A percentile compares a stretch with the other conserved stretches of the same genome.
phyloP scores from a whole-genome alignment of 1,284 basidiomycete genomes.

The Cerioporus squamosus region DNA sequence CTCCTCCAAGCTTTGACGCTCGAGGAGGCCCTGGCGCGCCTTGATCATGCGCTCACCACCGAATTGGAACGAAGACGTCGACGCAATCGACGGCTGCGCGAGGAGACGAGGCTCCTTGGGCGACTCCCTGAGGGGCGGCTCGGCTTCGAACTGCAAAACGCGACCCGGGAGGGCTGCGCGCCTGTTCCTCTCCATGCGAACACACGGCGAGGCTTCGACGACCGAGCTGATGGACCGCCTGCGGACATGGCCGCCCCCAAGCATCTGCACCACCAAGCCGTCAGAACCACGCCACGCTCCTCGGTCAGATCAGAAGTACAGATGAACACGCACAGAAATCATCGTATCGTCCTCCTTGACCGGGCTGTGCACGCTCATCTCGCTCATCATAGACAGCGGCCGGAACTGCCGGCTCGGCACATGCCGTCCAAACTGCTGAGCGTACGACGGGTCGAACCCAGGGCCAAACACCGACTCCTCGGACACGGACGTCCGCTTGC shows the following conservation, averaged over 20 bases:
- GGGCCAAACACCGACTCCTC: conserved; percentile 70
- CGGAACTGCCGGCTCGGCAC: conserved; percentile 49
- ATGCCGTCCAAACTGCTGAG: conserved; percentile 32
- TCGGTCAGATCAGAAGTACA: too few species aligned
- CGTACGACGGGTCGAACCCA: conserved; percentile 43
- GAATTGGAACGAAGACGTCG: conserved; percentile 62
- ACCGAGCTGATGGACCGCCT: conserved; percentile 66
- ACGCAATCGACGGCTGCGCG: conserved; percentile 65
- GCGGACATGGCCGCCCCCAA: conserved; percentile 74
- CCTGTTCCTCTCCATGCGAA: conserved; percentile 65
- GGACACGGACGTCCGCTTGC: conserved; percentile 50
- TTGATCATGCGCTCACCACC: conserved; percentile 70
- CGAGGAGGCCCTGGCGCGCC: conserved; percentile 61
- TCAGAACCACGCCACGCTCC: too few species aligned
- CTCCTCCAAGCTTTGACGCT: conserved; percentile 71
- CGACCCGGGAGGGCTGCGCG: conserved; percentile 38
- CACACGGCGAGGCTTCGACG: conserved; percentile 74
- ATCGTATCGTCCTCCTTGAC: conserved; percentile 76
- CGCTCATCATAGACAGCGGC: conserved; percentile 67
- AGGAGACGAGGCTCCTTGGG: conserved; percentile 49
- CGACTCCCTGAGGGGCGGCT: conserved; percentile 39
- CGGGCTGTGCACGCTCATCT: conserved; percentile 53
- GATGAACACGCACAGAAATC: conserved; percentile 61
- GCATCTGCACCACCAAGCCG: conserved; percentile 52
- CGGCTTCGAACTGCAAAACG: conserved; percentile 36